Conservation (phyloP, 805 yeast species). For the Saccharomycopsis vini region DNA sequence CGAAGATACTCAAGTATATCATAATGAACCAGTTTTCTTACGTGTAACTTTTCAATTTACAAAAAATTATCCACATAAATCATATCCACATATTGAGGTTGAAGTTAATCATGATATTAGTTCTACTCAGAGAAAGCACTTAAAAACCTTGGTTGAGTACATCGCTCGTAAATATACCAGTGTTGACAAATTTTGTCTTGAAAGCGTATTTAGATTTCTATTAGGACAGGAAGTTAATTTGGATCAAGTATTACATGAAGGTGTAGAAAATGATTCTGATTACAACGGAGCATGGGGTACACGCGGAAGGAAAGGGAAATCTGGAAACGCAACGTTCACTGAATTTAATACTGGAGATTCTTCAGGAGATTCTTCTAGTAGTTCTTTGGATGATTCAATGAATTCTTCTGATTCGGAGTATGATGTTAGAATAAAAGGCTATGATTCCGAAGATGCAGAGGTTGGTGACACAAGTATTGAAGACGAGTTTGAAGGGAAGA, state of each 20-base stretch:
- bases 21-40: no score
- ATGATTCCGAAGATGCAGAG: conserved; percentile 8
- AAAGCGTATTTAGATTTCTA: conserved; percentile 39
- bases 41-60: conserved; percentile 70
- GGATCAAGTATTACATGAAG: conserved; percentile 23
- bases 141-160: conserved; percentile 42
- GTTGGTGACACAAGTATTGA: conserved; percentile 20
- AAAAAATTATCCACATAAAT: conserved; percentile 51
- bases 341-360: neutral
- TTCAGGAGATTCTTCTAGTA: neutral
- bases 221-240: conserved; percentile 70
- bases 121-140: conserved; percentile 38
- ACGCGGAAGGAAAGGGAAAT: no score
- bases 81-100: conserved; percentile 47
- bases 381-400: neutral
- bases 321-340: no score
- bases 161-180: conserved; percentile 51
- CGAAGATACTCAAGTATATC: no score
- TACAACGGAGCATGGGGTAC: no score
- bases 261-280: no score
- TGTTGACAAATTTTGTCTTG: conserved; percentile 61
- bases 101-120: conserved; percentile 74
- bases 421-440: no score
- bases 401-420: conserved; percentile 28
- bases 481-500: no score